Conservation (phyloP, 2,329 filamentous ascomycete species). For the Sporothrix inflata region DNA sequence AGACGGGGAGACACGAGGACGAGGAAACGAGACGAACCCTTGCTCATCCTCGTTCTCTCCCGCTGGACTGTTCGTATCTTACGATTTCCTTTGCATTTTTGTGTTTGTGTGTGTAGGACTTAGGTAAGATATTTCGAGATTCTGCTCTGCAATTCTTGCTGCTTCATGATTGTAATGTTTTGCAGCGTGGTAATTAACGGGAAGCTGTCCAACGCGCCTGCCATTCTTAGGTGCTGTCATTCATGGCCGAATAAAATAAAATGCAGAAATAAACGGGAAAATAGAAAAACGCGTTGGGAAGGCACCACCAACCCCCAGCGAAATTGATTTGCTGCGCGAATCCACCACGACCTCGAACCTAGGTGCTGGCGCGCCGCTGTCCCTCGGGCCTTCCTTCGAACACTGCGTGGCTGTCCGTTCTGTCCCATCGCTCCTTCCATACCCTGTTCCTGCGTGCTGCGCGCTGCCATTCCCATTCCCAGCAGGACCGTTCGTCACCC, state of each 20-base stretch:
- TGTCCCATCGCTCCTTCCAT: constrained; percentile 4
- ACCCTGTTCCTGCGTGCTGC: constrained; percentile 9
- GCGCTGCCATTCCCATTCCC: not conserved
- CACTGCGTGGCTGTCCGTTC: not conserved
- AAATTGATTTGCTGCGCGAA: constrained; percentile 23
- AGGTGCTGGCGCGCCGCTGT: not conserved
- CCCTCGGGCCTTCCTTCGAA: constrained; percentile 6
- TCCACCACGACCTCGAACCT: constrained; percentile 20
- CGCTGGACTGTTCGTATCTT: not conserved
- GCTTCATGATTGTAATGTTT: not conserved
- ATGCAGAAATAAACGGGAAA: not conserved
- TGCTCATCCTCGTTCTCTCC: not conserved
- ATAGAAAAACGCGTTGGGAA: constrained; percentile 22
- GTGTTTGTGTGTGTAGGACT: not conserved
- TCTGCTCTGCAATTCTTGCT: too few species aligned
- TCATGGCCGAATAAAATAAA: not conserved
- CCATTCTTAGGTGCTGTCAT: not conserved
- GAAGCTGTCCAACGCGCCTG: not conserved
- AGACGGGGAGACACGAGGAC: constrained; percentile 3
- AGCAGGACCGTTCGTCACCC: constrained; percentile 3
- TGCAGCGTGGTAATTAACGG: not conserved
- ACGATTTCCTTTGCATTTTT: not conserved
- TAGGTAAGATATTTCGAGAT: not conserved
- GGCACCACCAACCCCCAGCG: not conserved
- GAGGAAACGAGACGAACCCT: not conserved